Evolutionary conservation across 805 yeast species (phyloP).

Genomic region (Barnettozyma siamensis): DNA sequence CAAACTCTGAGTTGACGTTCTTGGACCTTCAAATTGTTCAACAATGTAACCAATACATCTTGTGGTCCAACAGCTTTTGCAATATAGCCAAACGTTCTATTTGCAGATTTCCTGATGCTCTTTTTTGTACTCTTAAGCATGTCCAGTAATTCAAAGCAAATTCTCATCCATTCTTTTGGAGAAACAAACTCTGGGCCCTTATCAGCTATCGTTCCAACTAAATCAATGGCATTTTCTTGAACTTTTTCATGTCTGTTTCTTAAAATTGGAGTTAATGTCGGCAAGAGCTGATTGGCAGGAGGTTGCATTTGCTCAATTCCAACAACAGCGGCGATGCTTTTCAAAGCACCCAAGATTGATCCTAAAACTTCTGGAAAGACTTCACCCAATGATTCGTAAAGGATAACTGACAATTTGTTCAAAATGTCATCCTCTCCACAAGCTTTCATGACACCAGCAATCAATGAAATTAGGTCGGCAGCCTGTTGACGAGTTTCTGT

Average conservation of each 20-base stretch:
- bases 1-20: constrained; percentile 96
- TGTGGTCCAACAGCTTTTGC: constrained; percentile 95
- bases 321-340: constrained; percentile 52
- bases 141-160: constrained; percentile 85
- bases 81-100: constrained; percentile 84
- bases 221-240: constrained; percentile 71
- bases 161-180: constrained; percentile 96
- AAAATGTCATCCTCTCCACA: constrained; percentile 63
- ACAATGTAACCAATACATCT: constrained; percentile 78
- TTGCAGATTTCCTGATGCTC: constrained; percentile 76
- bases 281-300: constrained; percentile 73
- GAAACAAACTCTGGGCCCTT: constrained; percentile 76
- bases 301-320: constrained; percentile 67
- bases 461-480: constrained; percentile 62
- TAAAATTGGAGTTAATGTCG: constrained; percentile 86
- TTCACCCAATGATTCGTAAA: constrained; percentile 91
- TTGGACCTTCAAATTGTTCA: constrained; percentile 83
- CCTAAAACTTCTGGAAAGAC: constrained; percentile 92
- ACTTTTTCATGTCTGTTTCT: constrained; percentile 87
- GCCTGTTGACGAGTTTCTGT: constrained; percentile 78
- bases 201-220: constrained; percentile 79
- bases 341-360: constrained; percentile 68
- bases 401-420: constrained; percentile 62
- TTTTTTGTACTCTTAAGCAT: constrained; percentile 78
- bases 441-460: constrained; percentile 59